phyloP scores from a whole-genome alignment of 768 basidiomycete species.

The Tylopilus sp. region DNA sequence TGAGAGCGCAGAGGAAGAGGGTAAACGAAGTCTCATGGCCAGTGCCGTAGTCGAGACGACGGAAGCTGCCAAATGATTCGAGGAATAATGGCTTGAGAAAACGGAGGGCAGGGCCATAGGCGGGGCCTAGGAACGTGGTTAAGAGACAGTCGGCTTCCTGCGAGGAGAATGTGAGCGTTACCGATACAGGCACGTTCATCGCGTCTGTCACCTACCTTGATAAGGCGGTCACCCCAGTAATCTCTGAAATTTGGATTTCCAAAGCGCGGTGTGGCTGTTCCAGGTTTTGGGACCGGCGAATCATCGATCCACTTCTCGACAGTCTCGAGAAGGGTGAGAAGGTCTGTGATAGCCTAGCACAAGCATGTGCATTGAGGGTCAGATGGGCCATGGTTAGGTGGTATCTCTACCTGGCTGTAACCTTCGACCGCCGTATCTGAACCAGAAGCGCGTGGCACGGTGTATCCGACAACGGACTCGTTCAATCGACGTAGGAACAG shows the following conservation, averaged over 20 bases:
- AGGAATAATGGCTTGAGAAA: slow-evolving; percentile 77
- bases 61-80: slow-evolving; percentile 85
- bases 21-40: slow-evolving; percentile 93
- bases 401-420: slow-evolving; percentile 20
- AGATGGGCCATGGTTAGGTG: not conserved
- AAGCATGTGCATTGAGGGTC: not conserved
- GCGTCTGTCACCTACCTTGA: slow-evolving; percentile 52
- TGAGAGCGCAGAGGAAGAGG: slow-evolving; percentile 69
- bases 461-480: slow-evolving; percentile 69
- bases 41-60: slow-evolving; percentile 93
- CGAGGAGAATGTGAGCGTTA: not conserved
- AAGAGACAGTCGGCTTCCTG: slow-evolving; percentile 58
- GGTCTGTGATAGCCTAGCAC: slow-evolving; percentile 45
- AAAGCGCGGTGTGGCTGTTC: slow-evolving; percentile 64
- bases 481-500: slow-evolving; percentile 74
- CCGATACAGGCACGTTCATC: not conserved
- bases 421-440: not conserved
- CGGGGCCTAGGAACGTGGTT: slow-evolving; percentile 43
- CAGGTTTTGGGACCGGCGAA: slow-evolving; percentile 65
- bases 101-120: slow-evolving; percentile 45
- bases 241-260: slow-evolving; percentile 89
- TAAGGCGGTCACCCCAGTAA: slow-evolving; percentile 70
- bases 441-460: slow-evolving; percentile 40
- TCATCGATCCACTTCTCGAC: slow-evolving; percentile 76
- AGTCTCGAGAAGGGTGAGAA: slow-evolving; percentile 57